These are phyloP conservation scores for Suillus sp. DNA, from an alignment of 768 basidiomycete genomes.

Conservation along the genomic window DNA sequence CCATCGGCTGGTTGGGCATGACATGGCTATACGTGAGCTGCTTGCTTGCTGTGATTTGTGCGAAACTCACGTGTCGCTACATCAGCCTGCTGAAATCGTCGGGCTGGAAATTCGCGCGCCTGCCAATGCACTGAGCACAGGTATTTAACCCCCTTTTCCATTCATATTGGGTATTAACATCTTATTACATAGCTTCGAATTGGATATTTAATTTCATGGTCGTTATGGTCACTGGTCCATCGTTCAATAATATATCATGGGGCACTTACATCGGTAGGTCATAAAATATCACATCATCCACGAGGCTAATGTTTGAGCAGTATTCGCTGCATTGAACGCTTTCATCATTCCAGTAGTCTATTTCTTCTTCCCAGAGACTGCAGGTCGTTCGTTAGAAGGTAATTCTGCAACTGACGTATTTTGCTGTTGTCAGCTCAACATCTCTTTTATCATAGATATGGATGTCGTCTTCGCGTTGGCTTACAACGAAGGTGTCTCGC, in stretches of 20 bases:
- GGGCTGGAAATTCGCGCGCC: constrained; percentile 62
- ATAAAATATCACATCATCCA: neutral
- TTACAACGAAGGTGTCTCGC: constrained; percentile 47
- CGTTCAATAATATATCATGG: constrained; percentile 61
- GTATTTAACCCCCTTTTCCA: constrained; percentile 16
- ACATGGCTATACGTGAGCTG: constrained; percentile 64
- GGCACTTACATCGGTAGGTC: constrained; percentile 56
- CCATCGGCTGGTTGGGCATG: constrained; percentile 70
- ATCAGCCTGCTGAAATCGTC: constrained; percentile 65
- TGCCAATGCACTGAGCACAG: constrained; percentile 65
- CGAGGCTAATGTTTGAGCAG: constrained; percentile 22
- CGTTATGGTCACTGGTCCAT: constrained; percentile 62
- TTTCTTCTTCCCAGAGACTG: constrained; percentile 63
- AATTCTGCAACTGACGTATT: constrained; percentile 7
- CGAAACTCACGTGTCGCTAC: neutral
- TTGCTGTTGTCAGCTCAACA: neutral
- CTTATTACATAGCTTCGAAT: constrained; percentile 33
- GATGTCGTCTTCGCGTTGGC: constrained; percentile 50
- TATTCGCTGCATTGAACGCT: constrained; percentile 60
- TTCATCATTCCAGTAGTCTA: constrained; percentile 59
- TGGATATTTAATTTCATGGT: constrained; percentile 63
- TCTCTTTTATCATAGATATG: constrained; percentile 31
- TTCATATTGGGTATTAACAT: constrained; percentile 2
- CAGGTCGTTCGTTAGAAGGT: constrained; percentile 60
- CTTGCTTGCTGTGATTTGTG: neutral